Conservation (phyloP, 129 eudicot species). For the Solidago caesia region DNA sequence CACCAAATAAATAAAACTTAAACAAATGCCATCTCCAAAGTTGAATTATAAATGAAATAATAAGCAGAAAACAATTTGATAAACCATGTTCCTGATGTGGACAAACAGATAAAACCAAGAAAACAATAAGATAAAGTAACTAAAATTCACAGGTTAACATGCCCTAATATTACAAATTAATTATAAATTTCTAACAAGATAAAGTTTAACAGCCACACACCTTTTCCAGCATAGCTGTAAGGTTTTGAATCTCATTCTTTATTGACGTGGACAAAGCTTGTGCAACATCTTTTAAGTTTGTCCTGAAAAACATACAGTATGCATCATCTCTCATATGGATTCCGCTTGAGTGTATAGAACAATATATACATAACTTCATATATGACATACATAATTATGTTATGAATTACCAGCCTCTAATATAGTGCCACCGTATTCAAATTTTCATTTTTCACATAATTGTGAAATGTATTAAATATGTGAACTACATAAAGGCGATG, state of each 20-base stretch:
- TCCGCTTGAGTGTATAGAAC: not conserved
- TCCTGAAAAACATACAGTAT: slow-evolving; percentile 43
- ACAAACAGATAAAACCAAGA: not conserved
- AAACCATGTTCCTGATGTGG: not conserved
- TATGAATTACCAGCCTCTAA: not conserved
- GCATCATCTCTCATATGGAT: not conserved
- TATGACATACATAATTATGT: not conserved
- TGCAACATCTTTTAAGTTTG: slow-evolving; percentile 48
- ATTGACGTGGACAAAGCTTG: slow-evolving; percentile 39
- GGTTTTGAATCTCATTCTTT: slow-evolving; percentile 53
- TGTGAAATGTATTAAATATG: not conserved
- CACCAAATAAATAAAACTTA: not conserved
- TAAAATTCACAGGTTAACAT: not conserved
- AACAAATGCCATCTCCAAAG: not conserved
- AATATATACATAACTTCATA: slow-evolving; percentile 5
- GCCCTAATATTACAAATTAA: not conserved
- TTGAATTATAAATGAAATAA: not conserved
- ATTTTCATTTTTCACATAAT: slow-evolving; percentile 1
- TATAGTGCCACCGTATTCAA: not conserved
- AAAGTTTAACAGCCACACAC: slow-evolving; percentile 29
- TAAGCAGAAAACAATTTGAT: not conserved
- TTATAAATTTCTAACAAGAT: not conserved
- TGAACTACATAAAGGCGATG: not conserved
- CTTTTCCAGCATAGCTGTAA: slow-evolving; percentile 54
- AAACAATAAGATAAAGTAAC: not conserved